Evolutionary conservation across 352 stramenopile species (phyloP).

Genomic region (Phytopythium helicoides): DNA sequence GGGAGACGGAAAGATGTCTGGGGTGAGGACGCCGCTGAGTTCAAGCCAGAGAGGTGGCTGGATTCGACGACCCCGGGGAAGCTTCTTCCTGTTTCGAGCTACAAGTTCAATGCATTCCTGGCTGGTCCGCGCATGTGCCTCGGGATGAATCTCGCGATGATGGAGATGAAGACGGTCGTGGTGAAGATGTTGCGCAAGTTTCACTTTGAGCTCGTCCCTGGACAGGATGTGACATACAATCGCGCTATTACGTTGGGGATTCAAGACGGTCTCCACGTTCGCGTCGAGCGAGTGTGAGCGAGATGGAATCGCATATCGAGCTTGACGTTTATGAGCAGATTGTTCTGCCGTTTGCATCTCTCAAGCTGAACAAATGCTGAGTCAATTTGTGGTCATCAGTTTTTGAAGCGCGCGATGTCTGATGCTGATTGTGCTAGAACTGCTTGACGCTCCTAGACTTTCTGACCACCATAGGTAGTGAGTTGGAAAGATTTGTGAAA

Average conservation of each 20-base stretch:
- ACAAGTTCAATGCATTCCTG: slow-evolving; percentile 52
- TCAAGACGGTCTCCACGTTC: slow-evolving; percentile 6
- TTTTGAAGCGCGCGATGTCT: no score
- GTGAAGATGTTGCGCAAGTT: slow-evolving; percentile 19
- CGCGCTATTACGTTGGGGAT: slow-evolving; percentile 23
- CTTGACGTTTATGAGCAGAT: no score
- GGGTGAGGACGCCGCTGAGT: slow-evolving; percentile 41
- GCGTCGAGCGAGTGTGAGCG: background rate
- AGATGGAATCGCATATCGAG: no score
- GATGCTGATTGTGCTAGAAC: no score
- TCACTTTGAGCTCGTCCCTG: slow-evolving; percentile 12
- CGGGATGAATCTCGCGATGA: slow-evolving; percentile 20
- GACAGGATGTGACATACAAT: slow-evolving; percentile 20
- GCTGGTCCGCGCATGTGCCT: slow-evolving; percentile 41
- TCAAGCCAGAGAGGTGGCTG: slow-evolving; percentile 53
- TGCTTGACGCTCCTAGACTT: no score
- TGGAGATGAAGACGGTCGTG: slow-evolving; percentile 20
- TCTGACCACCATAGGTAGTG: no score
- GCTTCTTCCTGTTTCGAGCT: slow-evolving; percentile 21
- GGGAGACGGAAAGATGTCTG: slow-evolving; percentile 41
- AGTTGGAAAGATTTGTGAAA: no score
- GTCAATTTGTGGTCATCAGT: no score
- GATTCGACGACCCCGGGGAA: slow-evolving; percentile 18
- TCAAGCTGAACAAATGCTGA: no score
- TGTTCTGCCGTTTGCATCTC: no score